Evolutionary conservation across 441 rosid genomes (phyloP), one percentile per base, ranked within the genome.

Genomic region (Corymbia citriodora): DNA sequence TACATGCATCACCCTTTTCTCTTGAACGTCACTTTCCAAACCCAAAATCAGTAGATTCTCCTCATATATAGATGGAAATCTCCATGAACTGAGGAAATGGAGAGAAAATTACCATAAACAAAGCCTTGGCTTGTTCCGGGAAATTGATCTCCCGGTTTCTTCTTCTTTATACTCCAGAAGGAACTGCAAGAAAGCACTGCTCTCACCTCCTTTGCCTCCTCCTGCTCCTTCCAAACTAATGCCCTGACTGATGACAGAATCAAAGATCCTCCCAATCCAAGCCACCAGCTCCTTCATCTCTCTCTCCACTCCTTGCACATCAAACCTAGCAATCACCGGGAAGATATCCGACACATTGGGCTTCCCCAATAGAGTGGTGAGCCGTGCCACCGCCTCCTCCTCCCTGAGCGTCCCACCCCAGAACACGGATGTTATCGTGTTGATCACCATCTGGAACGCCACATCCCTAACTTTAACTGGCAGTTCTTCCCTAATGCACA

Each of bases 341-440:
- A 95, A 94, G 70, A 95, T 82, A 45, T 96, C 97, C 1, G 97
- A 96, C 59, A 95, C 86, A 87, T 96, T 95, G 12, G 96, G 96
- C 79, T 90, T 93, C 72, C 93, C 96, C 55, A 92, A 33, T 6
- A 95, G 61, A 7, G 86, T 89, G 53, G 92, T 93, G 6, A 93
- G 88, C 81, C 94, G 92, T 2, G 88, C 88, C 2, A 92, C 88
- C 31, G 92, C 88, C 33, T 94, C 89, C 49, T 94, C 95, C 15
- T 91, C 94, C 36, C 91, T 90, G 25, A 93, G 87, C 2, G 94
- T 90, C 1, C 93, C 93, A 1, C 97, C 96, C 93, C 94, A 94
- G 90, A 95, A 55, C 94, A 94, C 93, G 7, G 92, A 88, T 48
- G 92, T 89, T 12, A 92, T 88, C 3, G 90, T 87, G 88, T 92